Evolutionary conservation across 192 early-diverging fungal species (phyloP).

Genomic region (Coemansia sp.): DNA sequence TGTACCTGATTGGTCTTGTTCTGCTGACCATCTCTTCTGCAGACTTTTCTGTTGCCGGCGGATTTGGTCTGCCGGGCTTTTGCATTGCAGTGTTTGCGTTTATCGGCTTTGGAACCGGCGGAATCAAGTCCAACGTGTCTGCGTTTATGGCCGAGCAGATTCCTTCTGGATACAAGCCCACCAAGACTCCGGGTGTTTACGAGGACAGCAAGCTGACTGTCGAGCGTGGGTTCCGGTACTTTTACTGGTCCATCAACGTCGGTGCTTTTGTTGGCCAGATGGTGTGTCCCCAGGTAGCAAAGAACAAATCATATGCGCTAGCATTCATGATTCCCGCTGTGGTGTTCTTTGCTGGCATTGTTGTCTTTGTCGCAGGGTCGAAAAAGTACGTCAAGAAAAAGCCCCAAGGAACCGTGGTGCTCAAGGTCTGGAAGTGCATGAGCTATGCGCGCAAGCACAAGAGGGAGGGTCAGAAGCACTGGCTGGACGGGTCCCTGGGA

Average conservation of each 20-base stretch:
- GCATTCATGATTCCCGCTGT: slow-evolving; percentile 61
- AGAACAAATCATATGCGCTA: slow-evolving; percentile 59
- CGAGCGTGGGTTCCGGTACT: slow-evolving; percentile 29
- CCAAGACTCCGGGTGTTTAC: slow-evolving; percentile 26
- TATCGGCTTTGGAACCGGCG: slow-evolving; percentile 71
- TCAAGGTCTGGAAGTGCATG: slow-evolving; percentile 53
- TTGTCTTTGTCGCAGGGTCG: slow-evolving; percentile 55
- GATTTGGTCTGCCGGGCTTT: slow-evolving; percentile 62
- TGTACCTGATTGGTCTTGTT: slow-evolving; percentile 64
- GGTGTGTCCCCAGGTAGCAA: slow-evolving; percentile 59
- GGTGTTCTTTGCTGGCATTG: slow-evolving; percentile 59
- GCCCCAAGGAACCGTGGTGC: slow-evolving; percentile 62
- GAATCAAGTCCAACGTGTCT: slow-evolving; percentile 76
- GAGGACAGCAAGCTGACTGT: slow-evolving; percentile 34
- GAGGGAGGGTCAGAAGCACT: slow-evolving; percentile 12
- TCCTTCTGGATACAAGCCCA: slow-evolving; percentile 18
- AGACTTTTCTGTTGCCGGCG: slow-evolving; percentile 46
- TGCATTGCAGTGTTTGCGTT: slow-evolving; percentile 61
- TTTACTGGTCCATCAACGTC: slow-evolving; percentile 65
- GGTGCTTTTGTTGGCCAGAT: slow-evolving; percentile 64
- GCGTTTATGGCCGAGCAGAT: slow-evolving; percentile 72
- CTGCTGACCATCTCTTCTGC: slow-evolving; percentile 67
- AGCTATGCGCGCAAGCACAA: slow-evolving; percentile 26
- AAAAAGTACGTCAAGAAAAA: slow-evolving; percentile 56
- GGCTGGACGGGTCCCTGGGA: slow-evolving; percentile 52